Conservation (phyloP, 2,329 filamentous ascomycete genomes). For the Penicillium expansum region DNA sequence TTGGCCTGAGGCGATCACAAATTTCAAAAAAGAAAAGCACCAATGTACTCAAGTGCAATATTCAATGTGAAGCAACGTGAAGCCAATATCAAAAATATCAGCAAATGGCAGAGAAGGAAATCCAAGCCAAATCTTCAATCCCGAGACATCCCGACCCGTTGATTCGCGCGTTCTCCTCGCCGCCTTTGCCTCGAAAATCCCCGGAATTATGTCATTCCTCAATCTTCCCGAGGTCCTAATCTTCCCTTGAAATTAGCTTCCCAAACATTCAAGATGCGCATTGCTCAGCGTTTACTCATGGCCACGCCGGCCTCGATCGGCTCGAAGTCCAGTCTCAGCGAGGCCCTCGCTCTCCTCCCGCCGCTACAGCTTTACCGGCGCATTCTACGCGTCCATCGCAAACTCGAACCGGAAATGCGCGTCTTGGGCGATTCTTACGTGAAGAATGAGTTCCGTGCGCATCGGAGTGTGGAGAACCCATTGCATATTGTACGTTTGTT, state of each 20-base stretch:
- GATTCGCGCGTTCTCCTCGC: slow-evolving; percentile 20
- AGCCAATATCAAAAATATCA: background rate
- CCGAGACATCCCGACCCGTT: slow-evolving; percentile 12
- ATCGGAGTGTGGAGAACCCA: slow-evolving; percentile 81
- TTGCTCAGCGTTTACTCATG: slow-evolving; percentile 38
- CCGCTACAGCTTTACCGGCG: slow-evolving; percentile 88
- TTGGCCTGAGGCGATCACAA: background rate
- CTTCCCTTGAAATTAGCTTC: background rate
- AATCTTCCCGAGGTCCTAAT: background rate
- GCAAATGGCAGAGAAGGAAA: background rate
- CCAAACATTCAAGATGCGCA: slow-evolving; percentile 33
- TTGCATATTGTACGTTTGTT: slow-evolving; percentile 72
- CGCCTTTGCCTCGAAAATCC: slow-evolving; percentile 20
- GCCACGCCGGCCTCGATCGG: slow-evolving; percentile 41
- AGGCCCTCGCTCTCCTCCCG: slow-evolving; percentile 69
- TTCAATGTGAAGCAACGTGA: background rate
- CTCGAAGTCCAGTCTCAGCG: slow-evolving; percentile 43
- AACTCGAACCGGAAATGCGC: slow-evolving; percentile 70
- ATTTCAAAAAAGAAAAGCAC: background rate
- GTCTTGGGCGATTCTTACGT: slow-evolving; percentile 88
- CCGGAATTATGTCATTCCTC: slow-evolving; percentile 25
- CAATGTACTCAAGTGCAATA: background rate
- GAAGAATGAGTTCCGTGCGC: slow-evolving; percentile 86
- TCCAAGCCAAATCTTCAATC: background rate
- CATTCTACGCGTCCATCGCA: slow-evolving; percentile 78